Conservation (phyloP, 208 protist species). For the Trypanosoma avium region DNA sequence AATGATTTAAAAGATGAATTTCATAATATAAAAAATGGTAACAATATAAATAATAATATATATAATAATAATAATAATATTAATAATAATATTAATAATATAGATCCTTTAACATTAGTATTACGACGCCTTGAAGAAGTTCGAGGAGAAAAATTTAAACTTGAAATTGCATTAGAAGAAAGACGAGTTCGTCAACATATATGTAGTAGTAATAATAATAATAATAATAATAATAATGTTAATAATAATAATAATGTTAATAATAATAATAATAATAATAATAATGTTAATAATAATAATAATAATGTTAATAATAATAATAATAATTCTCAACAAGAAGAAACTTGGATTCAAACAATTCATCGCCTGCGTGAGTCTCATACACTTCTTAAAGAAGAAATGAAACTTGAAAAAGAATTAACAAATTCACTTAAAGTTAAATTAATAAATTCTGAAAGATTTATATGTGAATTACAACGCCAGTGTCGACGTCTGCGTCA, state of each 20-base stretch:
- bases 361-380: slow-evolving; percentile 10
- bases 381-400: slow-evolving; percentile 15
- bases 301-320: not conserved
- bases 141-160: slow-evolving; percentile 16
- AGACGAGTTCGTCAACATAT: not conserved
- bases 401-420: slow-evolving; percentile 15
- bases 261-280: not conserved
- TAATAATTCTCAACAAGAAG: not conserved
- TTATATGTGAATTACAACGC: slow-evolving; percentile 18
- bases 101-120: slow-evolving; percentile 14
- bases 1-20: not conserved
- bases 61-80: not conserved
- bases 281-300: not conserved
- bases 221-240: not conserved
- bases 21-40: not conserved
- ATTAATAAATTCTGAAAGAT: slow-evolving; percentile 5
- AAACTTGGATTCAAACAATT: slow-evolving; percentile 7
- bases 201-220: not conserved
- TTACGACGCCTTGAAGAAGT: slow-evolving; percentile 21
- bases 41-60: not conserved
- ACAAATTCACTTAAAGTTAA: not conserved
- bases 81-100: not conserved
- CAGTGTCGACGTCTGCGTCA: slow-evolving; percentile 22
- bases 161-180: slow-evolving; percentile 10
- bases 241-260: not conserved